A percentile compares a stretch with the other conserved stretches of the same genome.
Evolutionary conservation across 805 yeast species (phyloP).

Genomic region (baker's yeast (Saccharomyces cerevisiae)): DNA sequence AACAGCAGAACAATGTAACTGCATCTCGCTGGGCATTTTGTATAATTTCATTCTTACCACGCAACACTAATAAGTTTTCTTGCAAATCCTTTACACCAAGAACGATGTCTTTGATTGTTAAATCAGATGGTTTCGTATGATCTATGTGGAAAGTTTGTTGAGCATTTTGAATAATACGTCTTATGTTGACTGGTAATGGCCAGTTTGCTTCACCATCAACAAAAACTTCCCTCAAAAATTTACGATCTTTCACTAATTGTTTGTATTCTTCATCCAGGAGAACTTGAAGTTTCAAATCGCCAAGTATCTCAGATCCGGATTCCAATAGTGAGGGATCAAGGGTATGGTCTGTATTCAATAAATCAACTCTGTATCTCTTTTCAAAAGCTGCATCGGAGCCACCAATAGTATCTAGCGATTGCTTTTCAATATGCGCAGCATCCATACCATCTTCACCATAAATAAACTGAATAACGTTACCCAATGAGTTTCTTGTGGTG

Average conservation of each 20-base stretch:
- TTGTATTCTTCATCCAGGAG: conserved; percentile 75
- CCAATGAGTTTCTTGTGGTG: conserved; percentile 94
- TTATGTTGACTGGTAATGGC: conserved; percentile 95
- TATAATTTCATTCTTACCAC: conserved; percentile 69
- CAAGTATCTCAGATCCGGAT: conserved; percentile 82
- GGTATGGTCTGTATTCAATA: conserved; percentile 58
- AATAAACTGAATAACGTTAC: conserved; percentile 90
- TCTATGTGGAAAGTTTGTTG: conserved; percentile 95
- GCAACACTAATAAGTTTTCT: conserved; percentile 59
- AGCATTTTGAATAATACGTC: conserved; percentile 94
- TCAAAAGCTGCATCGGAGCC: conserved; percentile 83
- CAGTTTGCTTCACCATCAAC: conserved; percentile 90
- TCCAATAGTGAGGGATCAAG: conserved; percentile 71
- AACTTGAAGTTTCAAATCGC: conserved; percentile 77
- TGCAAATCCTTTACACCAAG: conserved; percentile 61
- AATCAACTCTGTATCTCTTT: conserved; percentile 75
- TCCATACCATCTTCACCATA: conserved; percentile 99
- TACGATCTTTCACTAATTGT: conserved; percentile 71
- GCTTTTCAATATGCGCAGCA: conserved; percentile 96
- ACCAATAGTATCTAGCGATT: conserved; percentile 89
- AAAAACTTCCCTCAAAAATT: conserved; percentile 73
- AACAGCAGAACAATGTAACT: conserved; percentile 78
- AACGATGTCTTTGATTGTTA: conserved; percentile 76
- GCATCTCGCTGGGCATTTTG: conserved; percentile 91
- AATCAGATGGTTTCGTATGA: conserved; percentile 80